Evolutionary conservation across 192 early-diverging fungal genomes (phyloP), one percentile per base, ranked within the genome.

Genomic region (Umbelopsis ramanniana): DNA sequence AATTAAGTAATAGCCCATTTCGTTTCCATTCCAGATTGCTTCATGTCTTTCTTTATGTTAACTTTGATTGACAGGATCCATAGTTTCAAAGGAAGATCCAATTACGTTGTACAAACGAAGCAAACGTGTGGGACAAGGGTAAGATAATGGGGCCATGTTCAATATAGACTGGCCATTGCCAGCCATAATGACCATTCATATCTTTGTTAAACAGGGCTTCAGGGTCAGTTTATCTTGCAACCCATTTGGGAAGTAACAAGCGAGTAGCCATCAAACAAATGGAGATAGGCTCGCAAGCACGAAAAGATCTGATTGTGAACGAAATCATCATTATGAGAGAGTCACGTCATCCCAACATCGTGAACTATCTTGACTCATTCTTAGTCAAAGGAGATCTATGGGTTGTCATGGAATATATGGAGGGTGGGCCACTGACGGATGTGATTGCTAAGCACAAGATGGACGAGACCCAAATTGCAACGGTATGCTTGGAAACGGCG

Each of bases 361-460:
- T 94, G 79, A 95, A 95, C 80, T 95, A 89, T 75, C 78, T 92
- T 55, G 93, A 94, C 83, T 82, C 88, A 22, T 95, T 89, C 76
- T 77, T 95, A 60, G 83, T 92, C 57, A 88, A 87, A 74, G 82
- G 80, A 21, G 93, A 94, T 48, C 81, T 95, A 74, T 95, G 94
- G 94, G 90, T 95, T n/a, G 88, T 95, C 37, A 91, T 95, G 91
- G 94, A 95, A 82, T 91, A 89, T 81, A 95, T 95, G 94, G 94
- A 95, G 78, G 94, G 92, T 29, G 94, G 94, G 23, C 82, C 93
- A 24, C 82, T 95, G 74, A 95, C 92, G 24, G 93, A 95, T 66
- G 87, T 94, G 46, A 93, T 95, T 71, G 88, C 87, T 82, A 94
- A 94, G 82, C 89, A 84, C 79, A 81, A 81, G 66, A 79, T 95